Evolutionary conservation across 169 alveolate species (phyloP).

Genomic region (Plasmodium sp.): DNA sequence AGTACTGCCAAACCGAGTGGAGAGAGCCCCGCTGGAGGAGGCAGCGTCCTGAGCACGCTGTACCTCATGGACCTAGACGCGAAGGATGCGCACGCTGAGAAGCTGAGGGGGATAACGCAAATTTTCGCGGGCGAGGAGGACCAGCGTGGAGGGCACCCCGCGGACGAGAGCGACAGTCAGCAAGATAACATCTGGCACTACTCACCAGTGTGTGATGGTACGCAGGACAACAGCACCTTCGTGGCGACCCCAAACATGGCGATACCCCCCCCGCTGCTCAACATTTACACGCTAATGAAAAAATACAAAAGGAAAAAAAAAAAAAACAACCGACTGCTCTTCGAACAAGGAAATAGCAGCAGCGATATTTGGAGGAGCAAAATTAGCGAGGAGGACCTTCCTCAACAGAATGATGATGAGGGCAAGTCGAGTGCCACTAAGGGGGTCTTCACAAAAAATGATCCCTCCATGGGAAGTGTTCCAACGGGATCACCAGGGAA

Average conservation of each 20-base stretch:
- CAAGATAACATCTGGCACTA: neutral
- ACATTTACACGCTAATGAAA: constrained; percentile 27
- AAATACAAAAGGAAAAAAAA: constrained; percentile 43
- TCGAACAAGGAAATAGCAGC: neutral
- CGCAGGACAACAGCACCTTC: neutral
- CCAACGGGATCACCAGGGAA: neutral
- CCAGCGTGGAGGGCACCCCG: neutral
- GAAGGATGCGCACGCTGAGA: neutral
- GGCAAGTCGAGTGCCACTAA: neutral
- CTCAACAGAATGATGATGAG: neutral
- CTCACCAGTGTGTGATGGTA: neutral
- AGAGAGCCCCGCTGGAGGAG: neutral
- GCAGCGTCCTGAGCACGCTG: neutral
- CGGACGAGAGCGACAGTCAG: neutral
- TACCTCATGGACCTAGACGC: neutral
- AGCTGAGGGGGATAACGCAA: neutral
- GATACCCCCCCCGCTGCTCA: constrained; percentile 23
- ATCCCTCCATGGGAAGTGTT: neutral
- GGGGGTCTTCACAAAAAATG: neutral
- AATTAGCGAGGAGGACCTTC: neutral
- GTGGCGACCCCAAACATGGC: neutral
- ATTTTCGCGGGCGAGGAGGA: neutral
- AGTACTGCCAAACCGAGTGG: neutral
- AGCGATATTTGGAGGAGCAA: neutral
- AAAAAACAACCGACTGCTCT: neutral